These are phyloP conservation scores for Sphagnum fallax DNA, from an alignment of 228 moss, liverwort and hornwort genomes.

Conservation along the genomic window DNA sequence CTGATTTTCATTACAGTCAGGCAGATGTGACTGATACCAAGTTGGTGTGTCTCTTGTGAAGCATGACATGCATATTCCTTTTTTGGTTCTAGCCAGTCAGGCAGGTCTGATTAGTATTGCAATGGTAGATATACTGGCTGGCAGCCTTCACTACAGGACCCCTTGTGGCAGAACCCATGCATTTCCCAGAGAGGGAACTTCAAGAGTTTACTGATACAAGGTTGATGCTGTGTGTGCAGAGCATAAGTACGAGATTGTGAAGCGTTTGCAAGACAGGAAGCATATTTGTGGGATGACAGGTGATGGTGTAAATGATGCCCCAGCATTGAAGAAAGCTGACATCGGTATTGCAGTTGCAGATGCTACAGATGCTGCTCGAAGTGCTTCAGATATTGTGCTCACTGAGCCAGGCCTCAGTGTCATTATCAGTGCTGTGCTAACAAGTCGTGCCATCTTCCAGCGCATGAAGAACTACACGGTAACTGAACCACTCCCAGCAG, in stretches of 20 bases:
- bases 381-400: conserved; percentile 52
- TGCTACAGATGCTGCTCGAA: conserved; percentile 51
- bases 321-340: conserved; percentile 51
- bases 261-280: conserved; percentile 37
- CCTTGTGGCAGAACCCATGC: no score
- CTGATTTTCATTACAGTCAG: no score
- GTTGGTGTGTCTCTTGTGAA: no score
- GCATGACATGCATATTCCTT: no score
- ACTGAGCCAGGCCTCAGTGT: conserved; percentile 54
- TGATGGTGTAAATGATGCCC: conserved; percentile 58
- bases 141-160: no score
- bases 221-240: conserved; percentile 16
- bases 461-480: conserved; percentile 65
- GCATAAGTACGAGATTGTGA: conserved; percentile 51
- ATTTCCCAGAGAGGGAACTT: no score
- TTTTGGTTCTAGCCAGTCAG: no score
- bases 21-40: no score
- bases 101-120: no score
- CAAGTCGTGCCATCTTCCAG: conserved; percentile 50
- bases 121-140: no score
- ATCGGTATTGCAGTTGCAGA: conserved; percentile 60
- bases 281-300: conserved; percentile 59
- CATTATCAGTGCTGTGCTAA: conserved; percentile 51
- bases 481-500: background rate
- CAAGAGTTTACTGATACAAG: no score